Evolutionary conservation across 345 rosid species (phyloP).

Genomic region (Eucalyptus pauciflora): DNA sequence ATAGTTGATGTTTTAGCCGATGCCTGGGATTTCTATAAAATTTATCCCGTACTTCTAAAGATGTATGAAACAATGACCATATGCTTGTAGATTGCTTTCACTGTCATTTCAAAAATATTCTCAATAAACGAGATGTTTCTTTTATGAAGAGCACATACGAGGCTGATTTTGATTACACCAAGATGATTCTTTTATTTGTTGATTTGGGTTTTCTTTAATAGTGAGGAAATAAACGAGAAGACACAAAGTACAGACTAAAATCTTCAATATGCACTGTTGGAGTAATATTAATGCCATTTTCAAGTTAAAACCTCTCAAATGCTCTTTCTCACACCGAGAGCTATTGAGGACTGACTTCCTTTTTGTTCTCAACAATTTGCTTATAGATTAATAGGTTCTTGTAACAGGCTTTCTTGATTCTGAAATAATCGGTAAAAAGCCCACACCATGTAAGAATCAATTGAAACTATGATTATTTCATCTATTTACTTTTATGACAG

Average conservation of each 20-base stretch:
- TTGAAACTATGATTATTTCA: background rate
- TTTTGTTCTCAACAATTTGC: background rate
- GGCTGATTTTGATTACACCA: background rate
- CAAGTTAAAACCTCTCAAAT: background rate
- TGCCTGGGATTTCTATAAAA: background rate
- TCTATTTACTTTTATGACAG: background rate
- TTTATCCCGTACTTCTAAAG: background rate
- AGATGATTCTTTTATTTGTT: background rate
- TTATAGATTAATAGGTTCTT: background rate
- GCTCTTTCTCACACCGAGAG: background rate
- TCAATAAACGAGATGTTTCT: background rate
- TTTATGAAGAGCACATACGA: background rate
- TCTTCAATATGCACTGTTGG: background rate
- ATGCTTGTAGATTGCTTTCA: background rate
- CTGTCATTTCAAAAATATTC: background rate
- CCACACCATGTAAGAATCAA: background rate
- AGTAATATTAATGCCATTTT: background rate
- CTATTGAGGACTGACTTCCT: background rate
- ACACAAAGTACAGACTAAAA: background rate
- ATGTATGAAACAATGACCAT: background rate
- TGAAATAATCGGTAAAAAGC: background rate
- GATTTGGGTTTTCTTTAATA: background rate
- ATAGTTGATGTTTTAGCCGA: background rate
- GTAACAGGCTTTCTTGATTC: background rate
- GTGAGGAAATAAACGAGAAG: background rate